Percentiles rank a stretch among this genome's conserved stretches.
These are phyloP conservation scores for Candida vaughaniae DNA, from an alignment of 805 yeast genomes.

Conservation along the genomic window DNA sequence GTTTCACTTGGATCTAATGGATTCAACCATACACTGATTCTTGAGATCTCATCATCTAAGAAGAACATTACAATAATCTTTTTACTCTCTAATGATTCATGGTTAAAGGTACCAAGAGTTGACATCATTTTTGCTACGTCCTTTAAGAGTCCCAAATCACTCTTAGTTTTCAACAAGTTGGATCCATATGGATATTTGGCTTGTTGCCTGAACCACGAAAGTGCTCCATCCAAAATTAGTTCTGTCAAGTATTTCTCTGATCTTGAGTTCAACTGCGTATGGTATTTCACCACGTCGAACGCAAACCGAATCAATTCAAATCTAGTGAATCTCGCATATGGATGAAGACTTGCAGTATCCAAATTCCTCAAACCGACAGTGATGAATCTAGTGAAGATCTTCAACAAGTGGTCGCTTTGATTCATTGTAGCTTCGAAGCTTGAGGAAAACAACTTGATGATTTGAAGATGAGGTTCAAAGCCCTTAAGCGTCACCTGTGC, in stretches of 20 bases:
- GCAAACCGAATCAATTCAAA: conserved; percentile 73
- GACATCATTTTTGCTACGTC: conserved; percentile 44
- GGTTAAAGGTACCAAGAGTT: conserved; percentile 19
- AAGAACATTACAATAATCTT: conserved; percentile 58
- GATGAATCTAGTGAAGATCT: conserved; percentile 62
- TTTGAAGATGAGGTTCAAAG: conserved; percentile 65
- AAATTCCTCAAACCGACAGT: conserved; percentile 54
- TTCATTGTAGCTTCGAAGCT: conserved; percentile 77
- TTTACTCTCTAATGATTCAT: conserved; percentile 43
- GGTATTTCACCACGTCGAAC: conserved; percentile 59
- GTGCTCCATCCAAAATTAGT: conserved; percentile 60
- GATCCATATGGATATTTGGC: conserved; percentile 82
- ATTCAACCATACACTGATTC: conserved; percentile 74
- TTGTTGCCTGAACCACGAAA: conserved; percentile 74
- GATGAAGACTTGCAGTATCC: conserved; percentile 70
- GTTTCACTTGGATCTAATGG: conserved; percentile 50
- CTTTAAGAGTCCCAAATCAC: conserved; percentile 61
- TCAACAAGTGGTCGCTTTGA: conserved; percentile 67
- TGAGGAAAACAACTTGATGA: conserved; percentile 68
- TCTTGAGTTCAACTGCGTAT: conserved; percentile 49
- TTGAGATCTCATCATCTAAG: conserved; percentile 71
- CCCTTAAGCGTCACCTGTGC: conserved; percentile 49
- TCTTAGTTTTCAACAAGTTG: conserved; percentile 65
- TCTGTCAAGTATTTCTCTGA: conserved; percentile 45
- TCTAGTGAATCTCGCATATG: conserved; percentile 72